Evolutionary conservation across 768 basidiomycete genomes (phyloP).

Genomic region (Hygrocybe punicea): DNA sequence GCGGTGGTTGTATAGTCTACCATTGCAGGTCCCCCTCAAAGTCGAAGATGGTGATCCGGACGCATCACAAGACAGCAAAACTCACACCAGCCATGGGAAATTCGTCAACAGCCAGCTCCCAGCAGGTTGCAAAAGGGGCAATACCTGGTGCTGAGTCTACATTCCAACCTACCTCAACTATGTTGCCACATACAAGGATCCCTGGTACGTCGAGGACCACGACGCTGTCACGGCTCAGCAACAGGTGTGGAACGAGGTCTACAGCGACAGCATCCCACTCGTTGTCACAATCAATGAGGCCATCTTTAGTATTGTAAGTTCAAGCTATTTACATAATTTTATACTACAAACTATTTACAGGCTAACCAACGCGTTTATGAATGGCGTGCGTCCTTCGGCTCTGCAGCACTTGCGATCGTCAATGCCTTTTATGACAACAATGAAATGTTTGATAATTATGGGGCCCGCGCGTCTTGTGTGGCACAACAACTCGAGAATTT

Average conservation of each 20-base stretch:
- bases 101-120: constrained; percentile 2
- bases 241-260: background rate
- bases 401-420: constrained; percentile 3
- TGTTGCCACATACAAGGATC: constrained; percentile 3
- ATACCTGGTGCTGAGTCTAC: background rate
- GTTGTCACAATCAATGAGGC: background rate
- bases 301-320: constrained; percentile 3
- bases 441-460: background rate
- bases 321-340: background rate
- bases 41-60: background rate
- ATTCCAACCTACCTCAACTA: constrained; percentile 6
- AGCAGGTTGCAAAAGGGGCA: background rate
- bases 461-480: background rate
- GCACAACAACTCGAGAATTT: background rate
- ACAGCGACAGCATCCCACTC: background rate
- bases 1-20: background rate
- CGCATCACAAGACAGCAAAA: background rate
- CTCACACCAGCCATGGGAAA: background rate
- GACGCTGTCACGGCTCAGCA: constrained; percentile 3
- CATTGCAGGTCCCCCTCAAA: background rate
- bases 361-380: constrained; percentile 6
- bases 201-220: constrained; percentile 4
- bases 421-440: background rate
- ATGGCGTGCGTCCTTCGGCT: constrained; percentile 7
- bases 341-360: background rate